Base-by-base conservation (phyloP, 108 stramenopile species). In the Stephanodiscus triporus region DNA sequence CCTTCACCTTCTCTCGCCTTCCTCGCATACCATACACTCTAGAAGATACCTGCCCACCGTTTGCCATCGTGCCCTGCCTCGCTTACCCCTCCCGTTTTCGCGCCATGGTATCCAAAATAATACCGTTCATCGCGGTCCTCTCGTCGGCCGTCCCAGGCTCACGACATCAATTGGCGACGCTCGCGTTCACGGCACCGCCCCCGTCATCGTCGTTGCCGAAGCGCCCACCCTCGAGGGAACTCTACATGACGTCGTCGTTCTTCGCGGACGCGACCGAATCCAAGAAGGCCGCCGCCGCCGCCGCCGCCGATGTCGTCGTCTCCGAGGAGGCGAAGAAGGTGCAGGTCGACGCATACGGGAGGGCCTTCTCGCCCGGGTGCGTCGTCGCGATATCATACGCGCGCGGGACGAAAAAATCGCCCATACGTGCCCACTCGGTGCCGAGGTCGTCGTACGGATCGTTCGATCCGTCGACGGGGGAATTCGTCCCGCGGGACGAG, bases 211-310 rank as follows among this genome's bases (percentile, higher is more conserved):
- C 56, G 26, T 0, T 11, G 17, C 30, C 27, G 20, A 13, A n/a
- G n/a, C n/a, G n/a, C n/a, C n/a, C n/a, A n/a, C n/a, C n/a, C n/a
- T n/a, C n/a, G n/a, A n/a, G n/a, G n/a, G 30, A 45, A 45, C 16
- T 45, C 2, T 4, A 1, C 13, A 30, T 57, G 30, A 11, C 56
- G 2, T 57, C 56, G 29, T 57, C 56, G 2, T 57, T 57, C 43
- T 78, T 72, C 40, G 71, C 71, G 0, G 77, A 78, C n/a, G 65
- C 71, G 27, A 78, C 77, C n/a, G 64, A 61, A 26, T 29, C 67
- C 24, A 47, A 62, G 27, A 22, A 70, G 42, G 8, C 11, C 0
- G 27, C n/a, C 27, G 53, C 11, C 53, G 53, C 20, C 24, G 27
- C 7, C 27, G 53, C 6, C 19, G 51, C 19, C 22, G n/a, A n/a